Evolutionary conservation across 2,329 filamentous ascomycete species (phyloP), one percentile per base, ranked within the genome.

Genomic region (Phyllosticta citriasiana): DNA sequence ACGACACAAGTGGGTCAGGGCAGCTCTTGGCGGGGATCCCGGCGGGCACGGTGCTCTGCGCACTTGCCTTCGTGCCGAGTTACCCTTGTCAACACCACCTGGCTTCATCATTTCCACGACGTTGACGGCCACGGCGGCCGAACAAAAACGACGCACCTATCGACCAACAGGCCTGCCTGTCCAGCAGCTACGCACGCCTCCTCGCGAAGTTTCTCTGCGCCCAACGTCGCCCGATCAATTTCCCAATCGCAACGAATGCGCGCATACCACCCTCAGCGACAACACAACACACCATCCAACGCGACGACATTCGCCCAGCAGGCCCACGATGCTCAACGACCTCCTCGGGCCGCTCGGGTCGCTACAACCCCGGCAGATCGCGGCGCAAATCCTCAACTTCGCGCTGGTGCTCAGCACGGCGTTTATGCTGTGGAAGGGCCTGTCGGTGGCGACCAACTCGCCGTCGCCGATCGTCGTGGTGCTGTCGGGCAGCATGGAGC

Each of bases 391-490:
- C 67, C 84, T 96, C 71, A 96, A 95, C 78, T 96, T 97, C 74
- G 91, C 87, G 61, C 84, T 97, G 65, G 90, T 96, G 64, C 84
- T 96, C 57, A 91, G 88, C 9, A 94, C 90, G 1, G 91, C 92
- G 1, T 96, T 96, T 72, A 96, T 96, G 91, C 85, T 96, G 57
- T 81, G 78, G 91, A 96, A 96, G 76, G 89, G 88, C 9, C 84
- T 97, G 63, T 92, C 88, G 8, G 84, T 96, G 30, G 78, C 84
- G 65, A 85, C 88, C 62, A 87, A 94, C 65, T 79, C 77, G 56
- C 75, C 76, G 8, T 79, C 77, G 1, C 88, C 88, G 25, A 91
- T 92, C 68, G 88, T 92, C 66, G 88, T 92, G 64, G 88, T 92
- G n/a, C 82, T 91, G 16, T 90, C 87, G 5, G 88, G 88, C n/a